Base-by-base conservation (phyloP, 2,329 filamentous ascomycete genomes). In the Pyrenophora tritici-repentis region DNA sequence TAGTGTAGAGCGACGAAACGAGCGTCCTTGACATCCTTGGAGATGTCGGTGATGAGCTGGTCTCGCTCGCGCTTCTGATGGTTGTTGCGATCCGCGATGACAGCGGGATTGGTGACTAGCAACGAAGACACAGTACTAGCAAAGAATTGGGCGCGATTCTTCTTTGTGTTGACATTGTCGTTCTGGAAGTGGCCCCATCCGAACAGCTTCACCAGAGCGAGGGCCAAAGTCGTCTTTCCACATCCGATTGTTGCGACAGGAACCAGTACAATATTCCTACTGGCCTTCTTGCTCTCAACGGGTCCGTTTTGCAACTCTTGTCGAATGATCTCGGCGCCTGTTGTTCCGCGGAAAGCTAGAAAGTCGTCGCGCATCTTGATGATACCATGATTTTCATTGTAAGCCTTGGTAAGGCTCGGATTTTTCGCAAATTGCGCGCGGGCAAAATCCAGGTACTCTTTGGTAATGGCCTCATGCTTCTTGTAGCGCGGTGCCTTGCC, bases 181-280 rank as follows among this genome's bases (percentile, higher is more conserved):
- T 99, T 99, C 70, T 99, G 94, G 41, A 97, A 81, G 70, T 96
- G 91, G 13, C 91, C 93, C 89, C 92, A 97, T 47, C 82, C 85
- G 61, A 97, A 97, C 1, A 99, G 82, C 66, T 90, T 87, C 4
- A 83, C 82, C 16, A 99, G 78, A 2, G 90, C 92, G 42, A 95
- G 75, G 3, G 90, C 91, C 42, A 99, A 78, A 0, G 94, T 99
- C 0, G 94, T 99, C 81, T 99, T 99, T 48, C 94, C 94, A 69
- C 94, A 99, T 8, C 94, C 94, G 46, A 99, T 88, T 0, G 94
- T 96, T 1, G 94, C 91, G 62, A 97, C 86, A 0, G 94, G 92
- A 5, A 91, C 88, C n/a, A 99, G 80, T 14, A 97, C 83, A 13
- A 97, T 81, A 65, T 95, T 84, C 3, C 79, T 75, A 0, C 78